Percentiles rank a stretch among this genome's conserved stretches.
These are phyloP conservation scores for Ilyonectria destructans DNA, from an alignment of 2,329 filamentous ascomycete species.

Conservation along the genomic window DNA sequence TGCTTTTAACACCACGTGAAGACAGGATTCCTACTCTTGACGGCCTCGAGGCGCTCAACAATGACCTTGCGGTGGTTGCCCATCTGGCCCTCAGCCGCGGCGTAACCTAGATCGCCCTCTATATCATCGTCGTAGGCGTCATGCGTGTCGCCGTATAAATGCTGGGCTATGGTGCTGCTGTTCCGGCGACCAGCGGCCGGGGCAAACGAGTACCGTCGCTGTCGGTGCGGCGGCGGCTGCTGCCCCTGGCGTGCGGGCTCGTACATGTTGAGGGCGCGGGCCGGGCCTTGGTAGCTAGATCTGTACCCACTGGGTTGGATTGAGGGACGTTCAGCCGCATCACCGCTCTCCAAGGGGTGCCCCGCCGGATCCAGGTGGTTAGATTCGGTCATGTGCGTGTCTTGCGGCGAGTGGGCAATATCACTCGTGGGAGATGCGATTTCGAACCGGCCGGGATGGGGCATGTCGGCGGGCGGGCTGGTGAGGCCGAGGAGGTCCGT, in stretches of 20 bases:
- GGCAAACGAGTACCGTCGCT: slow-evolving; percentile 70
- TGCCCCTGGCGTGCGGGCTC: slow-evolving; percentile 61
- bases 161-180: slow-evolving; percentile 68
- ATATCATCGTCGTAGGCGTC: slow-evolving; percentile 82
- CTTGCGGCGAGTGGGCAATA: slow-evolving; percentile 59
- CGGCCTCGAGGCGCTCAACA: slow-evolving; percentile 94
- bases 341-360: slow-evolving; percentile 36
- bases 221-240: slow-evolving; percentile 57
- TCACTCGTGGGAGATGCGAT: slow-evolving; percentile 66
- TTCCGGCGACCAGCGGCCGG: slow-evolving; percentile 64
- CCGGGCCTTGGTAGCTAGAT: slow-evolving; percentile 61
- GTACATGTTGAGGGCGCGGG: slow-evolving; percentile 61
- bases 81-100: slow-evolving; percentile 94
- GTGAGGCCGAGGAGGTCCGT: slow-evolving; percentile 81
- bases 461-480: slow-evolving; percentile 76
- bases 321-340: slow-evolving; percentile 42
- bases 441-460: slow-evolving; percentile 84
- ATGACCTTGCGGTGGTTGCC: slow-evolving; percentile 94
- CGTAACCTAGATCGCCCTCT: slow-evolving; percentile 94
- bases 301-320: slow-evolving; percentile 41
- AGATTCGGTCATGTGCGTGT: slow-evolving; percentile 42
- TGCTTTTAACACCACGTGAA: slow-evolving; percentile 91
- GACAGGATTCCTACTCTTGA: slow-evolving; percentile 95
- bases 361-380: slow-evolving; percentile 38
- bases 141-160: slow-evolving; percentile 67